These are phyloP conservation scores for Daldinia sp. DNA, from an alignment of 2,329 filamentous ascomycete species.

Conservation along the genomic window DNA sequence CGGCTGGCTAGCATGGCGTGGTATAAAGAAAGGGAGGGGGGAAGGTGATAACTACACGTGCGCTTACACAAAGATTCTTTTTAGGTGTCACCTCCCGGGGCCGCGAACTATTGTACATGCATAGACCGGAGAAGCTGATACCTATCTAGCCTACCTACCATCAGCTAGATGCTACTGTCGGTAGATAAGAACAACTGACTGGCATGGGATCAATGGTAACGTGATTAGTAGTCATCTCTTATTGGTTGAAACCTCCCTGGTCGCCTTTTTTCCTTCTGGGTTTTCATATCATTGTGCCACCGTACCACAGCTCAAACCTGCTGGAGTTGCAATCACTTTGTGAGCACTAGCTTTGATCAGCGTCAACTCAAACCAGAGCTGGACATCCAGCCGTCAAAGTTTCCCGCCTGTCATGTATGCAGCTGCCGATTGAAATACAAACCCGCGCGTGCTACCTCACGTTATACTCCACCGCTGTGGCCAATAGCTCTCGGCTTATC, in stretches of 20 bases:
- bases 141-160: too few species aligned
- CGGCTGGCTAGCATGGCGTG: constrained; percentile 7
- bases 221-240: constrained; percentile 31
- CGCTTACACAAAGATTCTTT: constrained; percentile 7
- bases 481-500: constrained; percentile 32
- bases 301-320: constrained; percentile 28
- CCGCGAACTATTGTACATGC: constrained; percentile 13
- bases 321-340: constrained; percentile 27
- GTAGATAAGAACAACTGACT: constrained; percentile 30
- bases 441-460: constrained; percentile 33
- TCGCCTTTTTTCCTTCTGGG: constrained; percentile 7
- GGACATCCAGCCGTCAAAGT: constrained; percentile 36
- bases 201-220: constrained; percentile 35
- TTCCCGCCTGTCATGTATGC: constrained; percentile 39
- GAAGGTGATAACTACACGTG: constrained; percentile 20
- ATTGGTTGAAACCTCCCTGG: constrained; percentile 21
- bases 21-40: constrained; percentile 3
- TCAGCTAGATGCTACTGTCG: constrained; percentile 6
- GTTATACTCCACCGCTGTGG: constrained; percentile 31
- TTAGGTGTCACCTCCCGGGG: constrained; percentile 12
- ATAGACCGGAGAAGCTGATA: constrained; percentile 20
- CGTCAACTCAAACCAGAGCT: constrained; percentile 32
- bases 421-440: constrained; percentile 35
- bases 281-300: constrained; percentile 30
- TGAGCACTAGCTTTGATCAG: constrained; percentile 36